These are phyloP conservation scores for Sporothrix pseudoabietina DNA, from an alignment of 2,329 filamentous ascomycete genomes.

Conservation along the genomic window DNA sequence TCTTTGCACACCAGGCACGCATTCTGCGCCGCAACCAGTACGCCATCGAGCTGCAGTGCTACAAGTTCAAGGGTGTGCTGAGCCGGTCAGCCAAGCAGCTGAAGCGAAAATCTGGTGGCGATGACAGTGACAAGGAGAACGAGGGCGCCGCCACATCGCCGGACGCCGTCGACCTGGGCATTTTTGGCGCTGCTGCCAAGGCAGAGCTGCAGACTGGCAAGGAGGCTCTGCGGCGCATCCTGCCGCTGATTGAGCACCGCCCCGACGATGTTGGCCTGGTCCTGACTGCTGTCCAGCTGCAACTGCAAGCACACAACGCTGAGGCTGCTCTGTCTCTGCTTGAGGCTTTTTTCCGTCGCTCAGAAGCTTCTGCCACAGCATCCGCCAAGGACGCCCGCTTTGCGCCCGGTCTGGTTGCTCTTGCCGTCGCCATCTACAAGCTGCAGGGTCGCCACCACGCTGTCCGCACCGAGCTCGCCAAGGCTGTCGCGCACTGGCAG, in stretches of 20 bases:
- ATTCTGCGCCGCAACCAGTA: slow-evolving; percentile 65
- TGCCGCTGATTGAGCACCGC: slow-evolving; percentile 69
- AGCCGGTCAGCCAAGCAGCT: slow-evolving; percentile 51
- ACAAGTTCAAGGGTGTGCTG: slow-evolving; percentile 67
- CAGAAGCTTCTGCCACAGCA: slow-evolving; percentile 59
- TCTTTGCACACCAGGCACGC: slow-evolving; percentile 71
- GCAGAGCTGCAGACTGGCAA: slow-evolving; percentile 65
- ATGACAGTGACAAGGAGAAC: slow-evolving; percentile 35
- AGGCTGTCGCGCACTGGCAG: slow-evolving; percentile 81
- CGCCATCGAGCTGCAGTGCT: slow-evolving; percentile 64
- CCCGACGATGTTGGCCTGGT: slow-evolving; percentile 79
- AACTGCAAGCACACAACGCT: slow-evolving; percentile 61
- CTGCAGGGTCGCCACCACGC: slow-evolving; percentile 72
- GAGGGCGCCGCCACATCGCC: slow-evolving; percentile 34
- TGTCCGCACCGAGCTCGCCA: slow-evolving; percentile 72
- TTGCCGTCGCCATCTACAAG: slow-evolving; percentile 77
- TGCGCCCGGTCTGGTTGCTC: slow-evolving; percentile 80
- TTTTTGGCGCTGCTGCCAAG: slow-evolving; percentile 71
- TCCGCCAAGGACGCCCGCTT: slow-evolving; percentile 63
- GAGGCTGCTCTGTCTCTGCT: slow-evolving; percentile 74
- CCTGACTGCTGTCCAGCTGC: slow-evolving; percentile 79
- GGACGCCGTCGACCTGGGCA: slow-evolving; percentile 49
- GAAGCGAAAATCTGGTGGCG: slow-evolving; percentile 36
- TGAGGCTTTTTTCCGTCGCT: slow-evolving; percentile 70
- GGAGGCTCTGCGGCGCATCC: slow-evolving; percentile 68